Evolutionary conservation across 805 yeast species (phyloP).

Genomic region (Pichia cephalocereana): DNA sequence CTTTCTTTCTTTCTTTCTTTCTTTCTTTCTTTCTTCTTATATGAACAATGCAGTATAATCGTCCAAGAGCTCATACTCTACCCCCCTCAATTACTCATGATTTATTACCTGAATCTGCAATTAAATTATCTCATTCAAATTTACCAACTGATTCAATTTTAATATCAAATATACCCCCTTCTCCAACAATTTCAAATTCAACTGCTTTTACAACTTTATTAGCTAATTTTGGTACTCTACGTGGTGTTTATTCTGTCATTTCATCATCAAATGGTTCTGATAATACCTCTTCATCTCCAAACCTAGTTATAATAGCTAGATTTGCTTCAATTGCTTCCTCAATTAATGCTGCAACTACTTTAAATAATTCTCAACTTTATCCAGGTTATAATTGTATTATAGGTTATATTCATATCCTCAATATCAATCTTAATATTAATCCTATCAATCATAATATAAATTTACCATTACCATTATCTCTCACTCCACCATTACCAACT

Average conservation of each 20-base stretch:
- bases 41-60: too few relatives aligned
- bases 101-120: constrained; percentile 48
- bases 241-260: constrained; percentile 49
- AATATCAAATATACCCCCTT: constrained; percentile 67
- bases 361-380: constrained; percentile 75
- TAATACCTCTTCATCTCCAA: constrained; percentile 3
- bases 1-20: too few relatives aligned
- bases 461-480: not conserved
- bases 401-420: not conserved
- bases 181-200: constrained; percentile 32
- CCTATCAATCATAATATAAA: too few relatives aligned
- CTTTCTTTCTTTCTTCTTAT: too few relatives aligned
- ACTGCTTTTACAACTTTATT: constrained; percentile 46
- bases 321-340: constrained; percentile 68
- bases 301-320: constrained; percentile 53
- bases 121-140: constrained; percentile 60
- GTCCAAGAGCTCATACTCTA: not conserved
- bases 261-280: too few relatives aligned
- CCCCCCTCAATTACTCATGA: constrained; percentile 28
- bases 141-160: constrained; percentile 73
- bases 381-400: constrained; percentile 58
- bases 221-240: constrained; percentile 51
- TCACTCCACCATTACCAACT: not conserved
- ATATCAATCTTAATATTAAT: not conserved
- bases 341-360: constrained; percentile 62